Evolutionary conservation across 306 rosid genomes (phyloP).

Genomic region (Sicyos baderoa): DNA sequence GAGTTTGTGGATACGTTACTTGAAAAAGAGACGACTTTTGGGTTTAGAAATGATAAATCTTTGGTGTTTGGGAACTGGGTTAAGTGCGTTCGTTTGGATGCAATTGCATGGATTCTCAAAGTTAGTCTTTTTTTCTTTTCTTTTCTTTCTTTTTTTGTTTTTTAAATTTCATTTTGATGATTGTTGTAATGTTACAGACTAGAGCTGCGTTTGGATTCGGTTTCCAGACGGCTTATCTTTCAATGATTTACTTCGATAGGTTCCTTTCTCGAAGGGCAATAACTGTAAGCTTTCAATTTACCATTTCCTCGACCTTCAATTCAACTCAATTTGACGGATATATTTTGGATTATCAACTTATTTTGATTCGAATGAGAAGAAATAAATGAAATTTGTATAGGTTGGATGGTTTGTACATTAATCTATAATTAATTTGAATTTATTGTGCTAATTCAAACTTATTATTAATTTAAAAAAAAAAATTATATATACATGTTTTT

Average conservation of each 20-base stretch:
- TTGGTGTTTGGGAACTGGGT: constrained; percentile 30
- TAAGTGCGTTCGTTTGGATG: constrained; percentile 48
- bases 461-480: too few species aligned
- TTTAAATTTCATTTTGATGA: background rate
- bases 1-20: constrained; percentile 34
- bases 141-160: background rate
- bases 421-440: too few species aligned
- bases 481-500: too few species aligned
- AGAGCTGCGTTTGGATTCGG: constrained; percentile 57
- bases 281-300: constrained; percentile 37
- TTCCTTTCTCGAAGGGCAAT: constrained; percentile 46
- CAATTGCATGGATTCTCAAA: constrained; percentile 65
- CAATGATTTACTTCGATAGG: constrained; percentile 71
- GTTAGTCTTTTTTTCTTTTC: constrained; percentile 34
- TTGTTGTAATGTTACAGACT: constrained; percentile 33
- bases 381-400: too few species aligned
- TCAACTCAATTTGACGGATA: too few species aligned
- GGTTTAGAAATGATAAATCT: constrained; percentile 36
- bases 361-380: too few species aligned
- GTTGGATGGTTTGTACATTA: too few species aligned
- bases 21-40: constrained; percentile 40
- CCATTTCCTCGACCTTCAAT: background rate
- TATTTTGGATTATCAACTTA: too few species aligned
- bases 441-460: too few species aligned
- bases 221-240: constrained; percentile 68